Conservation (phyloP, 257 asterid genomes). For the Nicotiana paniculata region DNA sequence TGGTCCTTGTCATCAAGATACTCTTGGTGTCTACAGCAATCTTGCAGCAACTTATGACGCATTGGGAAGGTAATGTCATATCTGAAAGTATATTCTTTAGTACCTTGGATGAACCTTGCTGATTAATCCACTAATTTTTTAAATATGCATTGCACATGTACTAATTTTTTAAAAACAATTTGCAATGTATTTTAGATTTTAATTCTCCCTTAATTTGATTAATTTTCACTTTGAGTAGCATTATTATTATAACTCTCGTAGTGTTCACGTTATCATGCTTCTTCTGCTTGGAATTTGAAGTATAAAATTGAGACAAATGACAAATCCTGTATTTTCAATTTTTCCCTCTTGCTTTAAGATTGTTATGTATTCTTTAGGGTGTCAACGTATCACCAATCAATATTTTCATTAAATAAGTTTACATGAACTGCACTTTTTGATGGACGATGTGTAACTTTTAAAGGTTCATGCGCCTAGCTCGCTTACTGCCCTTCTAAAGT, state of each 20-base stretch:
- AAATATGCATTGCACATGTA: neutral
- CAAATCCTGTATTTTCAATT: neutral
- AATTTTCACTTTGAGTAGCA: neutral
- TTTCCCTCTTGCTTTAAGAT: neutral
- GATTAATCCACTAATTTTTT: neutral
- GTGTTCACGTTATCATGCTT: neutral
- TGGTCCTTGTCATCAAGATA: constrained; percentile 92
- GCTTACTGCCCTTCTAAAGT: neutral
- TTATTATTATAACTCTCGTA: neutral
- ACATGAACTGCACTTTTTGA: neutral
- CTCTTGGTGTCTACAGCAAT: constrained; percentile 95
- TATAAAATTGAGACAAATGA: neutral
- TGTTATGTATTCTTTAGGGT: neutral
- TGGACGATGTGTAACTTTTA: neutral
- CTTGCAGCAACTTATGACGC: constrained; percentile 99
- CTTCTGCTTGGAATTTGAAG: neutral
- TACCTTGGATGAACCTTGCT: neutral
- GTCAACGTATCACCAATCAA: neutral
- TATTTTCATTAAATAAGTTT: neutral
- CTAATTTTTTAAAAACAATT: neutral
- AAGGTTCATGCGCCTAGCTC: neutral
- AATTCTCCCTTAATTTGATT: neutral
- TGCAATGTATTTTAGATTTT: neutral
- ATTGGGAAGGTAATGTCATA: constrained; percentile 78
- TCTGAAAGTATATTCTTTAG: neutral